Conservation (phyloP, 371 early-diverging fungal species). For the Circinella minor region DNA sequence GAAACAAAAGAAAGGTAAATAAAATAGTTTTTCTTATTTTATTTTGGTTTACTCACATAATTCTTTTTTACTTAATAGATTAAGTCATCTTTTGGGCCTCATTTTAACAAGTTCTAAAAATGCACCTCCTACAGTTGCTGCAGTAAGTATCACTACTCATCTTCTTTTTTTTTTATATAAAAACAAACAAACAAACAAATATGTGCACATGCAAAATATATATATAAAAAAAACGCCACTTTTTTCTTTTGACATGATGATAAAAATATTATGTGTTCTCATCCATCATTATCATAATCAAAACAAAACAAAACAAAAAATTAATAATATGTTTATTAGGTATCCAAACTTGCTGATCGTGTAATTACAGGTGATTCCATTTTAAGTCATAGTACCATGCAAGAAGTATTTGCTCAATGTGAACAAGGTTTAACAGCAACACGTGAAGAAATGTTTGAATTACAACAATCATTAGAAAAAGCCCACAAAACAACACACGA, state of each 20-base stretch:
- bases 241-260: background rate
- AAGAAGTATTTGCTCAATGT: constrained; percentile 40
- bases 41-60: background rate
- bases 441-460: constrained; percentile 17
- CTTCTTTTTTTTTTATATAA: too few species aligned
- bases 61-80: constrained; percentile 9
- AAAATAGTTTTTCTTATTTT: background rate
- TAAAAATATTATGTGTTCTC: too few species aligned
- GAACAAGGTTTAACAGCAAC: constrained; percentile 34
- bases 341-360: background rate
- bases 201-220: background rate
- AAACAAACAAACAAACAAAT: background rate
- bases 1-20: constrained; percentile 39
- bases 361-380: background rate
- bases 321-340: background rate
- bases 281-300: too few species aligned
- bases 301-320: too few species aligned
- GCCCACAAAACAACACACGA: background rate
- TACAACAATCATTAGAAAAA: background rate
- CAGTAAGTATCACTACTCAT: background rate
- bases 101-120: constrained; percentile 44
- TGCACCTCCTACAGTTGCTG: background rate
- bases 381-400: constrained; percentile 23
- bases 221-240: background rate
- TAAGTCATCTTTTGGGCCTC: constrained; percentile 35